phyloP scores from a whole-genome alignment of 352 stramenopile species.

The Phytophthora fragariaefolia region DNA sequence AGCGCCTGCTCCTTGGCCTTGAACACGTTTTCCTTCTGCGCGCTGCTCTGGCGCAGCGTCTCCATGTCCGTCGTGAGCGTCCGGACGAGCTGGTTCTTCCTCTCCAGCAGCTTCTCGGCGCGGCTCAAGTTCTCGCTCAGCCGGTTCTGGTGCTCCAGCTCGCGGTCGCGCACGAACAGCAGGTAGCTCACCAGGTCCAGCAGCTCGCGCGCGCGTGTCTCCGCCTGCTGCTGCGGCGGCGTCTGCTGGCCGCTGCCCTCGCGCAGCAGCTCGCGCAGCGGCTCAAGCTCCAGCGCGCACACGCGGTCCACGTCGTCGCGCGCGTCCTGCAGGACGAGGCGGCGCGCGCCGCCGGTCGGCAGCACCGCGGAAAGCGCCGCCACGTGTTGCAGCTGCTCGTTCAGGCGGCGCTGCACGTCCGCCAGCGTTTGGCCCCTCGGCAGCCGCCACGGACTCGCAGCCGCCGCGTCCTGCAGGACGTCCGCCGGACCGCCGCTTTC shows the following conservation, averaged over 20 bases:
- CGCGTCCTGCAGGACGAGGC: slow-evolving; percentile 12
- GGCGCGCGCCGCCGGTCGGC: slow-evolving; percentile 23
- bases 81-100: slow-evolving; percentile 55
- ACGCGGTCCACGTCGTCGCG: slow-evolving; percentile 38
- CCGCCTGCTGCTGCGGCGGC: slow-evolving; percentile 34
- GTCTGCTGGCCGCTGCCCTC: slow-evolving; percentile 8
- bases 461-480: neutral
- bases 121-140: slow-evolving; percentile 52
- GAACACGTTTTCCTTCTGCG: slow-evolving; percentile 71
- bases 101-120: slow-evolving; percentile 61
- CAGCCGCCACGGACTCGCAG: slow-evolving; percentile 51
- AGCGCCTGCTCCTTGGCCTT: slow-evolving; percentile 66
- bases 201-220: slow-evolving; percentile 50
- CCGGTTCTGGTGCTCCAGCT: slow-evolving; percentile 57
- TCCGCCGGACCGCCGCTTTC: slow-evolving; percentile 3
- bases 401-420: slow-evolving; percentile 61
- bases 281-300: slow-evolving; percentile 34
- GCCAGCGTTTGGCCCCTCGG: slow-evolving; percentile 47
- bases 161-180: slow-evolving; percentile 58
- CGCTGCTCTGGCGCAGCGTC: slow-evolving; percentile 48
- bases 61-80: slow-evolving; percentile 57
- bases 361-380: slow-evolving; percentile 37
- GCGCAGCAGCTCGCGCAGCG: slow-evolving; percentile 33
- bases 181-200: slow-evolving; percentile 84
- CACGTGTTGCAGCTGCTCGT: slow-evolving; percentile 72